A percentile compares a stretch with the other conserved stretches of the same genome.
Evolutionary conservation across 2,329 filamentous ascomycete species (phyloP).

Genomic region (Arthrinium puccinioides): DNA sequence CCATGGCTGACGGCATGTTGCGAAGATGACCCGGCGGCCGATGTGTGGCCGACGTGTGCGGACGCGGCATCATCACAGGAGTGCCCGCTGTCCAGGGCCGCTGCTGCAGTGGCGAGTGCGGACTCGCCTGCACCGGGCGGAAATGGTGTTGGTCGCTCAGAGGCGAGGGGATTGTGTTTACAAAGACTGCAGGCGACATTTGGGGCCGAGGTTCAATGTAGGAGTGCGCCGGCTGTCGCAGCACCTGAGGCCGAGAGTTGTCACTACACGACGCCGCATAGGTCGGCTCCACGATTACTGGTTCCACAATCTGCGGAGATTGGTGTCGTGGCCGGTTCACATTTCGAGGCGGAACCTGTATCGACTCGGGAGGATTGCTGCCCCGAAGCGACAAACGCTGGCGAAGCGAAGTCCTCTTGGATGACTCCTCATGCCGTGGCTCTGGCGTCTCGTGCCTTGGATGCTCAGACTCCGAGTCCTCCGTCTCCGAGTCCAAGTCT

Average conservation of each 20-base stretch:
- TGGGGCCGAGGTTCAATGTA: constrained; percentile 21
- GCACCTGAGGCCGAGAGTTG: no score
- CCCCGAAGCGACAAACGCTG: constrained; percentile 46
- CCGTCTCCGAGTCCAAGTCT: constrained; percentile 3
- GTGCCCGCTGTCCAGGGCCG: constrained; percentile 46
- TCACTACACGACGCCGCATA: no score
- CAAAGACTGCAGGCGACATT: constrained; percentile 28
- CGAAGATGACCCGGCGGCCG: constrained; percentile 29
- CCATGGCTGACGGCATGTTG: constrained; percentile 45
- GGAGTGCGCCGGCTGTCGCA: constrained; percentile 27
- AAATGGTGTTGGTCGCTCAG: constrained; percentile 51
- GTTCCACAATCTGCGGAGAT: no score
- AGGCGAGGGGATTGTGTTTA: constrained; percentile 36
- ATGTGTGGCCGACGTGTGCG: constrained; percentile 17
- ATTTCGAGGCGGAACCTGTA: constrained; percentile 42
- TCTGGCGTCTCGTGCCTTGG: no score
- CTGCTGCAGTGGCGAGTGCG: constrained; percentile 55
- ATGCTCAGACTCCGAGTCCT: constrained; percentile 13
- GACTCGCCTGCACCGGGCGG: constrained; percentile 54
- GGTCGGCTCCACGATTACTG: no score
- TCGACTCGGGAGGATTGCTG: constrained; percentile 42
- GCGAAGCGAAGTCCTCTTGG: constrained; percentile 39
- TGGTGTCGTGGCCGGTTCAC: constrained; percentile 25
- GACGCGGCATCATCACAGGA: constrained; percentile 12
- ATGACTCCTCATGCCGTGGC: constrained; percentile 5